Conservation (phyloP, 441 rosid genomes). For the California macrophylla region DNA sequence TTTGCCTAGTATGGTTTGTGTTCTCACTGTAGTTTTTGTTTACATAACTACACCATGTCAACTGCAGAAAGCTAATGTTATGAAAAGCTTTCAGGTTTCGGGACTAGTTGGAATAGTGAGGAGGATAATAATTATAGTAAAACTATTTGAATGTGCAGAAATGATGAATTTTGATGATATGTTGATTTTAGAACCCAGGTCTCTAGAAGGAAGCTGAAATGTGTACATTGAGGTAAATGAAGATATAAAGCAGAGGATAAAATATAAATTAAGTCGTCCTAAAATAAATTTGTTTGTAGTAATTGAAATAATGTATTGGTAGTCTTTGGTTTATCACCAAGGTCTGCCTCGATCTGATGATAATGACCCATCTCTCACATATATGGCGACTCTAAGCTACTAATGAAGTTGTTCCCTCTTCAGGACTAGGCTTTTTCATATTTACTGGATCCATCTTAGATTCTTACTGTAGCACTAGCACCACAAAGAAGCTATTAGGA, state of each 20-base stretch:
- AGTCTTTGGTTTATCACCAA: neutral
- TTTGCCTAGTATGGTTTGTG: neutral
- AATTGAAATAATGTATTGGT: neutral
- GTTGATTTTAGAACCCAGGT: neutral
- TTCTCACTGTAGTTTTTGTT: neutral
- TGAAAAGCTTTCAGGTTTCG: neutral
- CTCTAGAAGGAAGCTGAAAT: neutral
- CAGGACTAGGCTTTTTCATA: neutral
- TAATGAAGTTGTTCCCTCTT: neutral
- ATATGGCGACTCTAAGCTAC: neutral
- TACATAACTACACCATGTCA: neutral
- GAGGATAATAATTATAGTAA: neutral
- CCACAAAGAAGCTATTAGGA: neutral
- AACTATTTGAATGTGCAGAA: neutral
- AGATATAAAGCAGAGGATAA: neutral
- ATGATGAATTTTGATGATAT: neutral
- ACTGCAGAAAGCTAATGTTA: neutral
- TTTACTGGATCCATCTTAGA: neutral
- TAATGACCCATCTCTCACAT: neutral
- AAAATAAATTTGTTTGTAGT: too few species aligned
- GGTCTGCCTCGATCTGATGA: neutral
- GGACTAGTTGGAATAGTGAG: neutral
- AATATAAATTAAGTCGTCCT: neutral
- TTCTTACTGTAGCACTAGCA: neutral
- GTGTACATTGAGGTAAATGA: neutral